Evolutionary conservation across 1,284 basidiomycete genomes (phyloP), one percentile per base, ranked within the genome.

Genomic region (Rhodotorula sp.): DNA sequence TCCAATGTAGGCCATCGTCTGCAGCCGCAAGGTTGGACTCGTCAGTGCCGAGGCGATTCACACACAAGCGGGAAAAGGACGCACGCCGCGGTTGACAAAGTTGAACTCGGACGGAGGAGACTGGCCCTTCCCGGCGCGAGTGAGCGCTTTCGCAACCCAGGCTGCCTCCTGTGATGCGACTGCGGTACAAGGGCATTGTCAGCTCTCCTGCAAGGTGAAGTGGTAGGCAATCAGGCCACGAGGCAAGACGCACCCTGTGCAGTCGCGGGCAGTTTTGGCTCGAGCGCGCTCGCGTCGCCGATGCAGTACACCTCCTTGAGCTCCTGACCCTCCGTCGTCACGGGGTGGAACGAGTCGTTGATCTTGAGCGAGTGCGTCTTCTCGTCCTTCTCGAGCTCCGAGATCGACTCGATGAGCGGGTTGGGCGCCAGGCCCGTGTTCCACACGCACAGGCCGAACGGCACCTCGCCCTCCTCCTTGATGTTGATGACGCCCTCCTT

Each of bases 371-470:
- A 72, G 55, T 85, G 83, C 0, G 88, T 86, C 81, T 86, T 87
- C 25, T 83, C 80, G 73, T 91, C 85, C 78, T 91, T 90, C 77
- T 86, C 81, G 1, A 89, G 83, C 63, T 86, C 87, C 7, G 81
- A 80, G 61, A 92, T 86, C 0, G 85, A 84, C 67, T 86, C 81
- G 60, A 93, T 85, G 55, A 94, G 83, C 13, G 91, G 91, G 78
- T 93, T 93, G 5, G 90, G 87, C 14, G 90, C 86, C 13, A 94
- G 84, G 3, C 74, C 74, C 4, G 74, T 75, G 34, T 88, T 89
- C 93, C 92, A 93, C 25, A 95, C 91, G 9, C 92, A 85, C 52
- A 93, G 83, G 21, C 92, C 92, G 79, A 89, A 91, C 19, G 87
- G 88, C 42, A 91, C 90, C 27, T 68, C 71, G 19, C 79, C 80